Evolutionary conservation across 2,329 filamentous ascomycete genomes (phyloP), one percentile per base, ranked within the genome.

Genomic region (Verticillium alfalfae): DNA sequence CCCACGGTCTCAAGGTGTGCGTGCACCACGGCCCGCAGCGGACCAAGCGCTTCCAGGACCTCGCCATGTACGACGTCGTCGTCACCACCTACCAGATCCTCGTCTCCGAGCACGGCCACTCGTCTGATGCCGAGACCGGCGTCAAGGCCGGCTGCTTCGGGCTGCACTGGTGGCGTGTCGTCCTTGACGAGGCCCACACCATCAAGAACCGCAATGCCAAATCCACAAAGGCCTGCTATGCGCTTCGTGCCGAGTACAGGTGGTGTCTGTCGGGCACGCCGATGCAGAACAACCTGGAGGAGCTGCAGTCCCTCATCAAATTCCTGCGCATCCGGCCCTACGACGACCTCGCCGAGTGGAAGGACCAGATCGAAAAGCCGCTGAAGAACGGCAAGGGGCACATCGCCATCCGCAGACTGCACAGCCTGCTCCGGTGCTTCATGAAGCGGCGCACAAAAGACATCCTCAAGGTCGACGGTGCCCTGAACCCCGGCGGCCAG

Each of bases 381-480:
- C 86, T 99, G 84, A 96, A 94, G 78, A 92, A 90, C 64, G 93
- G 93, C 8, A 89, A 90, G 64, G 95, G 94, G 12, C 91, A 93
- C 60, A 84, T 98, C 62, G 94, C 95, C 16, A 96, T 99, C 72
- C 85, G 88, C 58, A 86, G 95, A 55, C 80, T 99, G 37, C 93
- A 97, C 67, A 87, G 90, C 61, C 87, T 96, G 64, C 79, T 99
- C 4, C 89, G 91, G 60, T 94, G 93, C 61, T 97, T 97, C 78
- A 99, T 99, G 95, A 97, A 98, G 79, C 88, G 95, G n/a, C 88
- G 95, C 52, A 98, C 93, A 9, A 99, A 99, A 76, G 93, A 97
- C 26, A 92, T 99, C n/a, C 79, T 99, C 64, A 97, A 95, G 76
- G 84, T 92, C 68, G 92, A 92, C 12, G 91, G 92, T 12, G 92